Evolutionary conservation across 2,329 filamentous ascomycete species (phyloP).

Genomic region (Aureobasidium namibiae): DNA sequence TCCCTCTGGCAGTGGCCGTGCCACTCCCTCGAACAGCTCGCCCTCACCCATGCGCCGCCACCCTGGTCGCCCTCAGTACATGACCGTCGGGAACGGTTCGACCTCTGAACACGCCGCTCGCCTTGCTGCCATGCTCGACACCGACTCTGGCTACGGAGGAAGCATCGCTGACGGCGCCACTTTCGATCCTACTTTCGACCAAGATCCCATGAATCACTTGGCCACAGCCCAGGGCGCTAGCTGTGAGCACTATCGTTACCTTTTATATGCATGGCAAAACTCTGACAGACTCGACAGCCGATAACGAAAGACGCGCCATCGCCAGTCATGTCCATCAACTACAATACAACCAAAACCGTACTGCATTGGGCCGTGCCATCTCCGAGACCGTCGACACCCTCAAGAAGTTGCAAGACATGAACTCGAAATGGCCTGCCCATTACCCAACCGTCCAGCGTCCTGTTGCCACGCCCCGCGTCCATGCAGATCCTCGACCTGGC

Average conservation of each 20-base stretch:
- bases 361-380: conserved; percentile 78
- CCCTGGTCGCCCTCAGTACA: conserved; percentile 54
- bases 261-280: not conserved
- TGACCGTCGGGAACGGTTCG: conserved; percentile 79
- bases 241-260: not conserved
- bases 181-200: conserved; percentile 37
- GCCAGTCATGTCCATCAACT: conserved; percentile 85
- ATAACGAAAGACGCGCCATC: conserved; percentile 59
- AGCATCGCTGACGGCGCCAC: conserved; percentile 61
- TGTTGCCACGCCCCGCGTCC: conserved; percentile 33
- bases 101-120: conserved; percentile 73
- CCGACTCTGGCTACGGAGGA: conserved; percentile 86
- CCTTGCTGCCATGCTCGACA: conserved; percentile 71
- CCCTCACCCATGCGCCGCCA: conserved; percentile 20
- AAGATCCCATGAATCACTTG: not conserved
- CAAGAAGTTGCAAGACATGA: conserved; percentile 78
- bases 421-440: conserved; percentile 84
- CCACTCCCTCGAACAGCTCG: conserved; percentile 19
- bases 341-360: conserved; percentile 88
- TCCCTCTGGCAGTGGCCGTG: conserved; percentile 22
- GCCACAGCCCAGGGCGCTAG: not conserved
- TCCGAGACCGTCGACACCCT: conserved; percentile 77
- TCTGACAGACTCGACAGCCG: conserved; percentile 31
- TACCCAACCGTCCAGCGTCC: conserved; percentile 76
- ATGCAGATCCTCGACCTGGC: conserved; percentile 51